Evolutionary conservation across 345 rosid species (phyloP).

Genomic region (Nephelium lappaceum): DNA sequence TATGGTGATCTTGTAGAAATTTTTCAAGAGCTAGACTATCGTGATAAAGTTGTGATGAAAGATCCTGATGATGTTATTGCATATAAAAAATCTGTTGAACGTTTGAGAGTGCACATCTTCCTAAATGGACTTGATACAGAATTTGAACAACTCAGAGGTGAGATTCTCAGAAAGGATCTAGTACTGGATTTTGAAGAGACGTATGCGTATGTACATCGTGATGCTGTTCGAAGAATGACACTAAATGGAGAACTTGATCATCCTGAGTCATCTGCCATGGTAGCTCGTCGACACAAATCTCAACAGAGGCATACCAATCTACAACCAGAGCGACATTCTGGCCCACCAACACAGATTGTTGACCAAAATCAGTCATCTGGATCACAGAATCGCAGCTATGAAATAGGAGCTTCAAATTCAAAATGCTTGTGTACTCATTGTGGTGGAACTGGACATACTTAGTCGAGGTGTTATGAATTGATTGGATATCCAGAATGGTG

Average conservation of each 20-base stretch:
- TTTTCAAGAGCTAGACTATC: constrained; percentile 14
- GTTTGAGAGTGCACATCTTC: background rate
- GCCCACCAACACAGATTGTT: background rate
- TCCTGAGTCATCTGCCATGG: background rate
- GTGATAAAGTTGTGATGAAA: constrained; percentile 15
- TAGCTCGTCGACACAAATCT: background rate
- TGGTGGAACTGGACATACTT: background rate
- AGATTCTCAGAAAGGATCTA: background rate
- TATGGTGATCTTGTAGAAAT: constrained; percentile 23
- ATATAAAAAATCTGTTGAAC: constrained; percentile 6
- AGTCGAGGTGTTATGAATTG: background rate
- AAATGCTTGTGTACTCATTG: background rate
- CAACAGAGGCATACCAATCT: no score
- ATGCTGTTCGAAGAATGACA: background rate
- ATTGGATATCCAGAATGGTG: constrained; percentile 9
- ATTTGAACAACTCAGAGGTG: background rate
- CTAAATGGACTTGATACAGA: constrained; percentile 8
- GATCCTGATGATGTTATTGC: constrained; percentile 7
- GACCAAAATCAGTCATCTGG: background rate
- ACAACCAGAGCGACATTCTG: background rate
- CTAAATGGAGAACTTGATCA: background rate
- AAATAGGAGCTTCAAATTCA: background rate
- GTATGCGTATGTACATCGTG: background rate
- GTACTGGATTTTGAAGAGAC: background rate
- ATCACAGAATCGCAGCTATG: background rate